phyloP scores from a whole-genome alignment of 2,329 filamentous ascomycete genomes.

The Phyllosticta citrichinensis region DNA sequence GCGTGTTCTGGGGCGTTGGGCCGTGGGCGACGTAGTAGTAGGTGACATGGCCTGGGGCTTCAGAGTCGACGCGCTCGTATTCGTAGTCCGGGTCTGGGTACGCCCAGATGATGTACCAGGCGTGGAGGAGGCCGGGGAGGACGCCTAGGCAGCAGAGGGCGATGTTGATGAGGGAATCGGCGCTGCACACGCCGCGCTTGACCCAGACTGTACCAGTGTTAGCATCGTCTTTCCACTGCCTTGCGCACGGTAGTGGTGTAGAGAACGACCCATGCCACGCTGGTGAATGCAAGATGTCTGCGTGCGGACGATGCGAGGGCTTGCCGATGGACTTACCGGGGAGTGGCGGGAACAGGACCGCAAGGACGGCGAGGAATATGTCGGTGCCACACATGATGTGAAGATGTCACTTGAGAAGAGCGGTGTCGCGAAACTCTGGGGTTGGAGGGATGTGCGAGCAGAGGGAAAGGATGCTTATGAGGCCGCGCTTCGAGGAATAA shows the following conservation, averaged over 20 bases:
- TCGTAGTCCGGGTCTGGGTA: conserved; percentile 75
- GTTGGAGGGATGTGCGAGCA: background rate
- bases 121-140: conserved; percentile 80
- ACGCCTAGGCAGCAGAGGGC: conserved; percentile 56
- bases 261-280: background rate
- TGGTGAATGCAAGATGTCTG: background rate
- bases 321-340: conserved; percentile 35
- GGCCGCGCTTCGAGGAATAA: background rate
- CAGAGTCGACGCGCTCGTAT: conserved; percentile 52
- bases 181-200: conserved; percentile 85
- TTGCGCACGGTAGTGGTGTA: conserved; percentile 1
- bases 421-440: background rate
- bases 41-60: conserved; percentile 47
- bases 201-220: conserved; percentile 66
- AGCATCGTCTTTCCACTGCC: background rate
- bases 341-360: conserved; percentile 51
- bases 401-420: background rate
- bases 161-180: conserved; percentile 90
- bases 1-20: conserved; percentile 13
- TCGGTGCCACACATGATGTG: conserved; percentile 49
- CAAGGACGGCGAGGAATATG: conserved; percentile 50
- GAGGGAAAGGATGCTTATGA: background rate
- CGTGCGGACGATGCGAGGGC: conserved; percentile 15
- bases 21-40: conserved; percentile 58
- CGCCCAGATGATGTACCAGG: conserved; percentile 96